phyloP scores from a whole-genome alignment of 2,329 filamentous ascomycete genomes.

The Sarocladium kiliense region DNA sequence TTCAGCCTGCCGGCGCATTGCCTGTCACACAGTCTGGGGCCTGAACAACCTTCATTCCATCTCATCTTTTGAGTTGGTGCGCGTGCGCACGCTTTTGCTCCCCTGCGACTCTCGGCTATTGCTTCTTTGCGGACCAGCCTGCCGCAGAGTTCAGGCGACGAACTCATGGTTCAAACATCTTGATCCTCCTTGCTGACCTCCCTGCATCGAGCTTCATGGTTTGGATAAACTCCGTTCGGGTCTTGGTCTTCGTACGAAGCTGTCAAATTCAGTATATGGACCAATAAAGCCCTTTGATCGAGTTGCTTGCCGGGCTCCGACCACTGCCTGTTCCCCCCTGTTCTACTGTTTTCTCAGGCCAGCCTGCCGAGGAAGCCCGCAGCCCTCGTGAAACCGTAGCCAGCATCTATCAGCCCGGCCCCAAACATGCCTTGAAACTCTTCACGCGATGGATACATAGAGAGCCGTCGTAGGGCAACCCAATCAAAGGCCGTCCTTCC shows the following conservation, averaged over 20 bases:
- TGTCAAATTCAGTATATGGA: not conserved
- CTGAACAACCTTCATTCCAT: not conserved
- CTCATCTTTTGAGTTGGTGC: not conserved
- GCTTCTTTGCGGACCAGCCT: not conserved
- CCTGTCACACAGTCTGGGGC: not conserved
- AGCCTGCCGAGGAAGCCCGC: not conserved
- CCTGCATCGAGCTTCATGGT: not conserved
- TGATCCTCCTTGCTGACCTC: not conserved
- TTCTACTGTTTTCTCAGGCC: not conserved
- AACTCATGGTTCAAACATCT: not conserved
- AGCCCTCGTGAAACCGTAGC: not conserved
- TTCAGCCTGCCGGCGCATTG: not conserved
- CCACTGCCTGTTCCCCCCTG: not conserved
- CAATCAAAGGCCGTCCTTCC: not conserved
- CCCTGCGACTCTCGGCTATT: not conserved
- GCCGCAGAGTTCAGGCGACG: not conserved
- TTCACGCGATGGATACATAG: not conserved
- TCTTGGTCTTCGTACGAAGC: not conserved
- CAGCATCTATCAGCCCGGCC: not conserved
- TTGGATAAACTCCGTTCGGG: not conserved
- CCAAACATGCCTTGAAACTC: conserved; percentile 8
- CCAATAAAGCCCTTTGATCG: not conserved
- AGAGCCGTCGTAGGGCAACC: conserved; percentile 1
- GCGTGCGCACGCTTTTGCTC: not conserved
- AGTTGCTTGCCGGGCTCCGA: not conserved